A percentile compares a stretch with the other conserved stretches of the same genome.
phyloP scores from a whole-genome alignment of 352 stramenopile species.

The Blastocystis sp. region DNA sequence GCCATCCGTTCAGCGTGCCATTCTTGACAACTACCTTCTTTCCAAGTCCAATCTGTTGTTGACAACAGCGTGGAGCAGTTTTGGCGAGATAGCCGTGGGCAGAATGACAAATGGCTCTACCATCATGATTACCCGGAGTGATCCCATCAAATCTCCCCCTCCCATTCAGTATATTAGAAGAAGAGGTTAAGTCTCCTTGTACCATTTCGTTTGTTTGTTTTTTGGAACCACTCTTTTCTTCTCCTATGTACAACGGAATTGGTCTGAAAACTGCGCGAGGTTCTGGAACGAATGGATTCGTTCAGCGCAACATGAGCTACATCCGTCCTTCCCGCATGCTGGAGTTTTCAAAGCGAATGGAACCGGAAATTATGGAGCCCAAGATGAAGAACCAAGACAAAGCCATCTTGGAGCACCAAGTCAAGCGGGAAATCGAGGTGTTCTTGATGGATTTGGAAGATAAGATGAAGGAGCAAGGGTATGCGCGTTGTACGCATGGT shows the following conservation, averaged over 20 bases:
- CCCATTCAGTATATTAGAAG: not conserved
- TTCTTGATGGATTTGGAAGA: slow-evolving; percentile 36
- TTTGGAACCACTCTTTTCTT: not conserved
- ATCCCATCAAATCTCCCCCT: slow-evolving; percentile 8
- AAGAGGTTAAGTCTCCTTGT: not conserved
- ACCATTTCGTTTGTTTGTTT: not conserved
- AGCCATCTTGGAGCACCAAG: slow-evolving; percentile 24
- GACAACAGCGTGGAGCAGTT: slow-evolving; percentile 49
- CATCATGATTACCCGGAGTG: slow-evolving; percentile 32
- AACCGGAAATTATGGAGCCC: slow-evolving; percentile 28
- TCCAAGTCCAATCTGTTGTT: slow-evolving; percentile 14
- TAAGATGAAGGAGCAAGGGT: slow-evolving; percentile 36
- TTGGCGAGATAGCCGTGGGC: slow-evolving; percentile 35
- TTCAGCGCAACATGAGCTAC: slow-evolving; percentile 49
- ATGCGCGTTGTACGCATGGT: not conserved
- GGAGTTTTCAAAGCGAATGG: slow-evolving; percentile 20
- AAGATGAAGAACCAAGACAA: slow-evolving; percentile 44
- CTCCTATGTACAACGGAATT: slow-evolving; percentile 56
- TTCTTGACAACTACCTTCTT: slow-evolving; percentile 45
- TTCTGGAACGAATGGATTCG: slow-evolving; percentile 54
- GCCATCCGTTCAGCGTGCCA: slow-evolving; percentile 5
- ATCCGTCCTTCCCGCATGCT: slow-evolving; percentile 41
- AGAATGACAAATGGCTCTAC: slow-evolving; percentile 1
- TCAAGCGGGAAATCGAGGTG: slow-evolving; percentile 33
- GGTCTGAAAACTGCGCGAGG: slow-evolving; percentile 42